These are phyloP conservation scores for Straminergon stramineum DNA, from an alignment of 225 moss, liverwort and hornwort species.

Conservation along the genomic window DNA sequence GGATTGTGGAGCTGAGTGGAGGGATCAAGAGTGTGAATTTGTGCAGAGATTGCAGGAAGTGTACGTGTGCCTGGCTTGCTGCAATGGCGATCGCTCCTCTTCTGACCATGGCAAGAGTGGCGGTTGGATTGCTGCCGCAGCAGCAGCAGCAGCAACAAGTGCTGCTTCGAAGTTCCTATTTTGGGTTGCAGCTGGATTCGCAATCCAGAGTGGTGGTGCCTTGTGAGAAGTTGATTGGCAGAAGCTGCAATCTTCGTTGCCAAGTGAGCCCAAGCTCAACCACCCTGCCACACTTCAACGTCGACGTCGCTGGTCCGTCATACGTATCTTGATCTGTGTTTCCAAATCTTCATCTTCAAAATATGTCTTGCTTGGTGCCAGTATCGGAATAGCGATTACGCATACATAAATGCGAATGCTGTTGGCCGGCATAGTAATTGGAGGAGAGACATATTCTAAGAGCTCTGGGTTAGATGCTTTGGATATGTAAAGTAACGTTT, in stretches of 20 bases:
- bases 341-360: not conserved
- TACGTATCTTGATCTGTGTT: not conserved
- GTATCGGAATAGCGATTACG: not conserved
- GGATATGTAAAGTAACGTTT: not conserved
- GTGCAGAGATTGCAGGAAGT: not conserved
- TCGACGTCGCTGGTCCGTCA: conserved; percentile 22
- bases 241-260: conserved; percentile 9
- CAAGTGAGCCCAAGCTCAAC: conserved; percentile 22
- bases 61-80: not conserved
- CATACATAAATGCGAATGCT: not conserved
- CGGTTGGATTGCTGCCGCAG: not conserved
- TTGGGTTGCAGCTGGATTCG: conserved; percentile 15
- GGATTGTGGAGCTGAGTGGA: not conserved
- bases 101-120: not conserved
- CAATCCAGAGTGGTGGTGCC: not conserved
- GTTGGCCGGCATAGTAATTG: not conserved
- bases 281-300: conserved; percentile 36
- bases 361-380: not conserved
- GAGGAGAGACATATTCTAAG: not conserved
- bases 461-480: not conserved
- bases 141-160: not conserved
- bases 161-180: conserved; percentile 3
- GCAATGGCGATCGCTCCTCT: conserved; percentile 22
- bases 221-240: not conserved
- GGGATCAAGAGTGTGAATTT: not conserved